A percentile compares a stretch with the other conserved stretches of the same genome.
Evolutionary conservation across 768 basidiomycete species (phyloP).

Genomic region (Leccinum subgranulosum): DNA sequence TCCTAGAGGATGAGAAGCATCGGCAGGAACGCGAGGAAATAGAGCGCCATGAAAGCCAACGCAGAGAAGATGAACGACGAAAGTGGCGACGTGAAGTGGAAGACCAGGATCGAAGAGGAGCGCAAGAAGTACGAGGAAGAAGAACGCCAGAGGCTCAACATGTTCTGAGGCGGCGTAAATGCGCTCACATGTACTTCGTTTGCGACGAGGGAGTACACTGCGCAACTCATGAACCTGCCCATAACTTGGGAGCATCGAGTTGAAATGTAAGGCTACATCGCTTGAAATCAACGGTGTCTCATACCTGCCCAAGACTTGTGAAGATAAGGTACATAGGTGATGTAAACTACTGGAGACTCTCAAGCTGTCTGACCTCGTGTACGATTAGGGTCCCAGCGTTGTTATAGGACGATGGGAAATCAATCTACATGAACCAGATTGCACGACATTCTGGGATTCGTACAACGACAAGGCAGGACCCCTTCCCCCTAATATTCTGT

Average conservation of each 20-base stretch:
- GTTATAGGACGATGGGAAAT: conserved; percentile 30
- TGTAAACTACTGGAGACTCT: neutral
- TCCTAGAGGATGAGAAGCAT: conserved; percentile 1
- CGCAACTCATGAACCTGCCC: conserved; percentile 30
- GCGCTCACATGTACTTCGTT: conserved; percentile 25
- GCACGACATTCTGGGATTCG: conserved; percentile 22
- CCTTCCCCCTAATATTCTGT: neutral
- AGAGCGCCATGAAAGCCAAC: conserved; percentile 9
- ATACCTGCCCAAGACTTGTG: conserved; percentile 17
- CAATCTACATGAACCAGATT: conserved; percentile 25
- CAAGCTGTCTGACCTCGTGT: neutral
- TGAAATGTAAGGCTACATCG: conserved; percentile 22
- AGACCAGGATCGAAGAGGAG: conserved; percentile 16
- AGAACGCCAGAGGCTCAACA: conserved; percentile 21
- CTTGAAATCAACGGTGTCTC: conserved; percentile 22
- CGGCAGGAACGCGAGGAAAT: conserved; percentile 7
- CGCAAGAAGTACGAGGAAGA: conserved; percentile 18
- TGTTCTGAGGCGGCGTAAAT: conserved; percentile 22
- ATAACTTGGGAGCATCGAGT: conserved; percentile 12
- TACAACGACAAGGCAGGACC: conserved; percentile 25
- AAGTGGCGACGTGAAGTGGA: conserved; percentile 20
- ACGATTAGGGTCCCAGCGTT: conserved; percentile 11
- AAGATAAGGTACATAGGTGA: conserved; percentile 17
- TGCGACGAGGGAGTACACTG: conserved; percentile 29
- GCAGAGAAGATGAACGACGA: conserved; percentile 4